A percentile compares a stretch with the other conserved stretches of the same genome.
phyloP scores from a whole-genome alignment of 73 alveolate species.

The Symbiodinium natans region DNA sequence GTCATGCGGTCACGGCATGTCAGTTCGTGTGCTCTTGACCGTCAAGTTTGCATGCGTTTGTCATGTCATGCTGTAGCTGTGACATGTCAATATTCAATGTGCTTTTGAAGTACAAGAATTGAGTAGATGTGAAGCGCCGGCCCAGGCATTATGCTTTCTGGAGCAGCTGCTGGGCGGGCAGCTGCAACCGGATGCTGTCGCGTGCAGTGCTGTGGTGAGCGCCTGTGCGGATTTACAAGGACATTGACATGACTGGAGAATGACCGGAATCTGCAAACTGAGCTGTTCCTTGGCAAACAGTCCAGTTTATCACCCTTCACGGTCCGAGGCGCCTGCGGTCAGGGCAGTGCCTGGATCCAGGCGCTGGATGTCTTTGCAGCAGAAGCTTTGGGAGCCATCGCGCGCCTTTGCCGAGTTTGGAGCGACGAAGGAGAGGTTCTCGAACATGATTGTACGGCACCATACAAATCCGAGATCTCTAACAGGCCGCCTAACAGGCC shows the following conservation, averaged over 20 bases:
- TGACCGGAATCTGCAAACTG: background rate
- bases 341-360: background rate
- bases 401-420: background rate
- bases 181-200: conserved; percentile 29
- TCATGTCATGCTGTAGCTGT: too few relatives aligned
- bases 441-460: too few relatives aligned
- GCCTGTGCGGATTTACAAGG: background rate
- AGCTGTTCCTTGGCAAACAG: too few relatives aligned
- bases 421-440: too few relatives aligned
- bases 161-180: background rate
- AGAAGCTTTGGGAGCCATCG: background rate
- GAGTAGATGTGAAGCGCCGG: background rate
- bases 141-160: background rate
- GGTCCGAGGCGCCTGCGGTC: background rate
- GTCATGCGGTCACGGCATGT: too few relatives aligned
- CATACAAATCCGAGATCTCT: too few relatives aligned
- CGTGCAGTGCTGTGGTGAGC: conserved; percentile 38
- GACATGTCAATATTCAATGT: too few relatives aligned
- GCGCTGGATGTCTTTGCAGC: background rate
- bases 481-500: too few relatives aligned
- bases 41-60: background rate
- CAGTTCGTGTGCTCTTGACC: background rate
- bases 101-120: background rate
- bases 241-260: background rate
- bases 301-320: background rate